A percentile compares a stretch with the other conserved stretches of the same genome.
phyloP scores from a whole-genome alignment of 2,329 filamentous ascomycete species.

The Pezicula neosporulosa region DNA sequence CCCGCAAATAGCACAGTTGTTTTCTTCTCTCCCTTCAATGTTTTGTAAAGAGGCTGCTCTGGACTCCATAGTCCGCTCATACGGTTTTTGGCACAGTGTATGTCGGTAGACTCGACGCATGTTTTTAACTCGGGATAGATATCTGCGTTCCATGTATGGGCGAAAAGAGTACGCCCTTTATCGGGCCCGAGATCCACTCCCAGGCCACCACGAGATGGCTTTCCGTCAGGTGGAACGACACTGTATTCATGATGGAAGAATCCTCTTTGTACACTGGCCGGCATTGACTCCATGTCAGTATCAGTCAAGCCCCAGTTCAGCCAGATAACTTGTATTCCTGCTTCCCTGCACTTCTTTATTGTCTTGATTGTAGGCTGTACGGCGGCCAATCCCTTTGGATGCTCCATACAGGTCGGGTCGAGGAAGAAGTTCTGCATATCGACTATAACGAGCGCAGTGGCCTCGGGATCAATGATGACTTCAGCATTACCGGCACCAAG shows the following conservation, averaged over 20 bases:
- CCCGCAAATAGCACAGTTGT: constrained; percentile 53
- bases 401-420: constrained; percentile 35
- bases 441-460: constrained; percentile 45
- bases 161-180: constrained; percentile 43
- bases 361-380: constrained; percentile 36
- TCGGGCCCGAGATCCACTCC: constrained; percentile 44
- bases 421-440: constrained; percentile 54
- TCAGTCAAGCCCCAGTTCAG: constrained; percentile 56
- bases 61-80: constrained; percentile 54
- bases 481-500: not conserved
- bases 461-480: constrained; percentile 35
- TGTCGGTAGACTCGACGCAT: constrained; percentile 38
- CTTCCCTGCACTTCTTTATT: constrained; percentile 41
- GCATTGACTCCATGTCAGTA: constrained; percentile 45
- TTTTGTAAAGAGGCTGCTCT: constrained; percentile 37
- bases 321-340: constrained; percentile 49
- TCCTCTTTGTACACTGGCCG: constrained; percentile 42
- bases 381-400: constrained; percentile 37
- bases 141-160: constrained; percentile 53
- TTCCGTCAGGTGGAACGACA: constrained; percentile 7
- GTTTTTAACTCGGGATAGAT: constrained; percentile 43
- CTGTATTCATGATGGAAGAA: constrained; percentile 40
- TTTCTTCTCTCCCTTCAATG: constrained; percentile 34
- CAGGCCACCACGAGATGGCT: constrained; percentile 31
- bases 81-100: constrained; percentile 53